phyloP scores from a whole-genome alignment of 768 basidiomycete genomes.

The Melanogaster broomeanus region DNA sequence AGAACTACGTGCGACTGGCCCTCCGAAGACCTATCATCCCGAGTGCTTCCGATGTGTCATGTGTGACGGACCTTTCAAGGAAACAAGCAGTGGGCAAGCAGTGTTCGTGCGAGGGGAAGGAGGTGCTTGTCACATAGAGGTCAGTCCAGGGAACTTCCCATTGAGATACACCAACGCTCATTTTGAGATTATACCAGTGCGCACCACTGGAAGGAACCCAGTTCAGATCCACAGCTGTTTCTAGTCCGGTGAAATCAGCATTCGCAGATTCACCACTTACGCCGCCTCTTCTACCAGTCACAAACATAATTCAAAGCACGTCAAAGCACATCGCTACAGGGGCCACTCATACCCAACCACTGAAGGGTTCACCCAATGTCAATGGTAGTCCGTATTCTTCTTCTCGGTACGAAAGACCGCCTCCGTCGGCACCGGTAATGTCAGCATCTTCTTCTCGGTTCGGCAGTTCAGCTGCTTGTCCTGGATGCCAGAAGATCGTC shows the following conservation, averaged over 20 bases:
- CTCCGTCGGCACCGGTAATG: constrained; percentile 15
- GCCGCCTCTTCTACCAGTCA: constrained; percentile 21
- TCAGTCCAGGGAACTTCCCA: constrained; percentile 7
- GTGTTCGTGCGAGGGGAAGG: constrained; percentile 66
- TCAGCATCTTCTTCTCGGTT: constrained; percentile 30
- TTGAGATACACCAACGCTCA: constrained; percentile 6
- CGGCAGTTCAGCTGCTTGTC: constrained; percentile 54
- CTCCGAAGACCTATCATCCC: constrained; percentile 67
- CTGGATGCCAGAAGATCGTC: constrained; percentile 72
- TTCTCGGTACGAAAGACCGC: constrained; percentile 31
- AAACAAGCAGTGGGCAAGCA: constrained; percentile 60
- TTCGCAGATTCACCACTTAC: constrained; percentile 8
- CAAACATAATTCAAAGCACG: constrained; percentile 15
- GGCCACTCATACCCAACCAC: constrained; percentile 8
- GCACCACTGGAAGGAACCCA: constrained; percentile 39
- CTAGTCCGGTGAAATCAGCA: constrained; percentile 11
- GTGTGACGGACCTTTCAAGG: constrained; percentile 66
- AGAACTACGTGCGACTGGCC: constrained; percentile 39
- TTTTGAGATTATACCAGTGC: constrained; percentile 34
- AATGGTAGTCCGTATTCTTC: constrained; percentile 23
- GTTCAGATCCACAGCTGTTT: constrained; percentile 11
- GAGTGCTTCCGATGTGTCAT: constrained; percentile 75
- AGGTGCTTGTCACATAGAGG: constrained; percentile 73
- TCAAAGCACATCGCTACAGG: constrained; percentile 1
- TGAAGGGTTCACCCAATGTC: constrained; percentile 12